Base-by-base conservation (phyloP, 306 rosid genomes). In the Hippophae tibetana region DNA sequence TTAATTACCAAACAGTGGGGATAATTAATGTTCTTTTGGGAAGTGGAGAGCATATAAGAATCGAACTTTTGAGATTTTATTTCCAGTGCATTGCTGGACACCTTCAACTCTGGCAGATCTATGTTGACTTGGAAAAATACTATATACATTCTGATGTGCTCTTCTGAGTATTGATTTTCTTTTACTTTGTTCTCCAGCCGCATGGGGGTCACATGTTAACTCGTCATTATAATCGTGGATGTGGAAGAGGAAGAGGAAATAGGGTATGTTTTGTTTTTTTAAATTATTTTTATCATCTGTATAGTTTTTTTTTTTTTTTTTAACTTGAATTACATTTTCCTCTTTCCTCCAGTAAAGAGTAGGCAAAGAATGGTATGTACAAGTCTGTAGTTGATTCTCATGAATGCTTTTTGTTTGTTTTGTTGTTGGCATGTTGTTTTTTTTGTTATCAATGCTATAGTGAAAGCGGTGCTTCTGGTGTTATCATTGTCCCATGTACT, bases 201-300 rank as follows among this genome's bases (percentile, higher is more conserved):
- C 57, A 43, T 5, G 72, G 57, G n/a, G 56, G 72, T 53, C 64
- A 25, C 42, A 13, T 52, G 3, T 9, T 43, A 0, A 52, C 51
- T 64, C 63, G 46, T 64, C 54, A 18, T 54, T 41, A 63, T 56
- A 60, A 75, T 59, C 72, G 78, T 67, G 73, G 75, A 50, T 63
- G 53, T 18, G 71, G 65, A 42, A 69, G 63, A 64, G 67, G 51
- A 63, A 61, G 77, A 46, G 71, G 67, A 57, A 57, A 51, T 10
- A 31, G 52, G 67, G 62, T 65, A 58, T 50, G 60, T 56, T 10
- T 52, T 40, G 7, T 31, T 31, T 31, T 31, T 31, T 4, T 1
- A 31, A 31, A 31, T 31, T 31, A 31, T 31, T 31, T 31, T 31
- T 31, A 31, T 31, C 3, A 2, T 31, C 38, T 31, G 38, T 31